Conservation (phyloP, 257 asterid genomes). For the Gentiana dahurica region DNA sequence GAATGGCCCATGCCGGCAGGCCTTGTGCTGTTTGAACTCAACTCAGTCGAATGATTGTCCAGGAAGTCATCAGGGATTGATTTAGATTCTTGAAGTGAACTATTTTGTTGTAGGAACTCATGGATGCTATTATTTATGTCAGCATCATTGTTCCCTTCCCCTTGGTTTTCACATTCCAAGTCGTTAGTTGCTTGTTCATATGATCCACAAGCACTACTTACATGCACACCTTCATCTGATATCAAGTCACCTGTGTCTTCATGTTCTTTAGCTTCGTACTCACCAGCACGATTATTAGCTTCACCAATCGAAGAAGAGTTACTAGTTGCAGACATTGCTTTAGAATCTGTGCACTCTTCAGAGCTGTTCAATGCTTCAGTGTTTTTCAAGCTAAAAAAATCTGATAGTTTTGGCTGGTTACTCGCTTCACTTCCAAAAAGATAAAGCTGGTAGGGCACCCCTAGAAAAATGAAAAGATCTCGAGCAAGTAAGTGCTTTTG, state of each 20-base stretch:
- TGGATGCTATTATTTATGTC: constrained; percentile 22
- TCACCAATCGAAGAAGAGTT: constrained; percentile 17
- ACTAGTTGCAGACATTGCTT: constrained; percentile 19
- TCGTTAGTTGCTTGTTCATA: constrained; percentile 35
- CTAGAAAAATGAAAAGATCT: constrained; percentile 27
- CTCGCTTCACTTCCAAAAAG: constrained; percentile 51
- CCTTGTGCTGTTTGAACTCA: constrained; percentile 27
- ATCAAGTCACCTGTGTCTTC: constrained; percentile 15
- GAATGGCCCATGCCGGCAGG: constrained; percentile 54
- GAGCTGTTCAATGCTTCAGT: constrained; percentile 20
- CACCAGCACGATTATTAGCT: constrained; percentile 23
- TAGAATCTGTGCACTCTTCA: constrained; percentile 23
- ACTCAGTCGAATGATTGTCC: constrained; percentile 17
- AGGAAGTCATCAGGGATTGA: constrained; percentile 25
- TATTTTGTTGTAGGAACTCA: constrained; percentile 25
- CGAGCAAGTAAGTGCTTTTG: neutral
- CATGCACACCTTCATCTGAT: constrained; percentile 23
- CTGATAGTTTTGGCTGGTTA: constrained; percentile 69
- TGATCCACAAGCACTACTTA: constrained; percentile 15
- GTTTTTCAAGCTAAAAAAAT: constrained; percentile 53
- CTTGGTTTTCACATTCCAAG: constrained; percentile 34
- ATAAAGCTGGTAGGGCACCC: constrained; percentile 89
- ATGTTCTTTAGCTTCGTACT: constrained; percentile 29
- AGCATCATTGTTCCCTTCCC: constrained; percentile 29
- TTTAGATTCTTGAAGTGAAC: constrained; percentile 20